Base-by-base conservation (phyloP, 129 eudicot genomes). In the Oenanthe sinensis region DNA sequence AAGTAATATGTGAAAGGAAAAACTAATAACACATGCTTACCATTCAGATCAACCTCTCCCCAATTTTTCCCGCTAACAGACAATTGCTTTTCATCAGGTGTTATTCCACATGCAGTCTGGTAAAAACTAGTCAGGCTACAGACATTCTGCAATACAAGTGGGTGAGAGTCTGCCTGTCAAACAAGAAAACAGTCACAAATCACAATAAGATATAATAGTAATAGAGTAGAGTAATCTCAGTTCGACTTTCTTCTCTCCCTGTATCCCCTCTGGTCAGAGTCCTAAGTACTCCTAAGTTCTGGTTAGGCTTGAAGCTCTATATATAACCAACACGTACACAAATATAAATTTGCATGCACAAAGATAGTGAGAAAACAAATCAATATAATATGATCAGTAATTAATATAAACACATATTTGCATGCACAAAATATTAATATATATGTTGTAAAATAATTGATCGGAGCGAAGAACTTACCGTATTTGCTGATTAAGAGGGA, bases 1-100 rank as follows among this genome's bases (percentile, higher is more conserved):
- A 48, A 50, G 72, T 24, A 74, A 78, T 30, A 67, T 33, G 40
- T 43, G 37, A 39, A 26, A n/a, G 48, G 58, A 50, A 8, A 83
- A 16, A 42, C 36, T 14, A 54, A n/a, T 71, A 74, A 70, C 49
- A 48, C 45, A 42, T 20, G 80, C 91, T 71, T 75, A 95, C 98
- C 98, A 86, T 90, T 90, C 71, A 95, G 80, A 75, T 95, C 97
- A 46, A 95, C 90, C 78, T 95, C 98, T 55, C 98, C 98, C 93
- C 92, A 90, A 69, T 95, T 95, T 75, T 95, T 91, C 48, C 98
- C 98, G 77, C 96, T 90, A 40, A 95, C 89, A 82, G 97, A 91
- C 50, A 92, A 92, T 71, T 95, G 97, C 78, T 95, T 95, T 80
- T 92, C 99, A 83, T 92, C 96, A 26, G 99, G 86, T 26, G 85